A percentile compares a stretch with the other conserved stretches of the same genome.
These are phyloP conservation scores for Phaeosphaeriaceae sp. DNA, from an alignment of 2,329 filamentous ascomycete genomes.

Conservation along the genomic window DNA sequence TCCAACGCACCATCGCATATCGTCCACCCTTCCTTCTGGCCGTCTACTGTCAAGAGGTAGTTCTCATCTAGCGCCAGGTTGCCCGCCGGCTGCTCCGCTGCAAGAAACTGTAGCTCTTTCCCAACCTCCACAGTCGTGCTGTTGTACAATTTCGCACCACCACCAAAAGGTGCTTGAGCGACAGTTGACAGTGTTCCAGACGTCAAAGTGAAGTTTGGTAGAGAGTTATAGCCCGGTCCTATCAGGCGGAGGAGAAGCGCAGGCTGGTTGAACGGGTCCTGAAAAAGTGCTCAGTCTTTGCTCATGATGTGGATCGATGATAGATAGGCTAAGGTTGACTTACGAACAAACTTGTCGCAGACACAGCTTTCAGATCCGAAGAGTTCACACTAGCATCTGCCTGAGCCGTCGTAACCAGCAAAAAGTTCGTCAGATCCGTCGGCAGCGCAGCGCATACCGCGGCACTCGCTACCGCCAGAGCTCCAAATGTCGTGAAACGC, in stretches of 20 bases:
- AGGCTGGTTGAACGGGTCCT: conserved; percentile 45
- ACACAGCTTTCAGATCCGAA: conserved; percentile 44
- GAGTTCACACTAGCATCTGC: conserved; percentile 31
- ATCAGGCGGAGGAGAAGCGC: conserved; percentile 49
- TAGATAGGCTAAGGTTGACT: background rate
- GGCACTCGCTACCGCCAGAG: conserved; percentile 11
- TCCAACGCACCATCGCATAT: conserved; percentile 45
- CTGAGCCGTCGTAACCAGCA: conserved; percentile 51
- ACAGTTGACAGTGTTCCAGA: conserved; percentile 43
- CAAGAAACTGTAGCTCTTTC: conserved; percentile 42
- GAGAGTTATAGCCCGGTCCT: conserved; percentile 47
- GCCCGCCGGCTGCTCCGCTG: conserved; percentile 36
- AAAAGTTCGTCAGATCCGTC: conserved; percentile 38
- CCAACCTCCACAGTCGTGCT: conserved; percentile 36
- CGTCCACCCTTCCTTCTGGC: conserved; percentile 48
- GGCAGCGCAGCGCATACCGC: conserved; percentile 18
- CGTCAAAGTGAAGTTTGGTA: conserved; percentile 50
- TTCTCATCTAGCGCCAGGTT: conserved; percentile 46
- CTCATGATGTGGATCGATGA: background rate
- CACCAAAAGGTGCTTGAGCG: conserved; percentile 35
- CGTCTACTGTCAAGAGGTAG: conserved; percentile 49
- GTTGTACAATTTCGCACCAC: conserved; percentile 40
- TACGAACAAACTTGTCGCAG: conserved; percentile 50
- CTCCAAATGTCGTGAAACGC: conserved; percentile 17
- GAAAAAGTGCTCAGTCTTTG: background rate